phyloP scores from a whole-genome alignment of 441 rosid genomes.

The Macaranga tanarius region DNA sequence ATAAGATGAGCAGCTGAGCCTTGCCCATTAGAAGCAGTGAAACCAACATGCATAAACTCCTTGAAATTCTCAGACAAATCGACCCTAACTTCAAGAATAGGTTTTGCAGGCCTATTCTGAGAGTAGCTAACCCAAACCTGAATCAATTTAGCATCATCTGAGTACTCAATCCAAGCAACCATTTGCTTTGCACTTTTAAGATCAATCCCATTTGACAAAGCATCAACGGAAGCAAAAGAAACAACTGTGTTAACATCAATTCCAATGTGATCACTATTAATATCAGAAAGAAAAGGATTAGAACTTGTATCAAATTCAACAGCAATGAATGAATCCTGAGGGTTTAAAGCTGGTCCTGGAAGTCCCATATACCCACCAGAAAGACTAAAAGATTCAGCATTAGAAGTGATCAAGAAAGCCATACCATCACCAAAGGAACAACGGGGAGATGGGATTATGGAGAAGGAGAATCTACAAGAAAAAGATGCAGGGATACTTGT shows the following conservation, averaged over 20 bases:
- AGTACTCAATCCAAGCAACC: conserved; percentile 72
- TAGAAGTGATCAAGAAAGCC: conserved; percentile 77
- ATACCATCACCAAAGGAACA: conserved; percentile 77
- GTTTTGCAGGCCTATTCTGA: conserved; percentile 46
- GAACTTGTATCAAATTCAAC: conserved; percentile 74
- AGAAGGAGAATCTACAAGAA: conserved; percentile 68
- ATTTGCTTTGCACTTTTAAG: conserved; percentile 54
- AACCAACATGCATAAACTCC: conserved; percentile 81
- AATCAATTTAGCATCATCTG: conserved; percentile 48
- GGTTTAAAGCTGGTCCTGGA: conserved; percentile 42
- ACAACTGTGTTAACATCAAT: conserved; percentile 49
- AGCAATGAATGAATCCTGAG: conserved; percentile 61
- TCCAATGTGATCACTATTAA: conserved; percentile 66
- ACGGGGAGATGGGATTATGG: conserved; percentile 47
- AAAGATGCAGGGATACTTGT: conserved; percentile 57
- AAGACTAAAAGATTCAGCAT: conserved; percentile 59
- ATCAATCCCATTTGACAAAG: conserved; percentile 50
- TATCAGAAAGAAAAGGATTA: conserved; percentile 56
- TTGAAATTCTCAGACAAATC: conserved; percentile 58
- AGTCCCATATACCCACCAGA: conserved; percentile 69
- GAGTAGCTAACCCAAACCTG: conserved; percentile 64
- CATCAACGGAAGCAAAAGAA: conserved; percentile 60
- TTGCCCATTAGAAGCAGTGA: conserved; percentile 69
- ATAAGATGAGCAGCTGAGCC: conserved; percentile 67
- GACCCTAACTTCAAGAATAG: conserved; percentile 51